Evolutionary conservation across 495 filamentous ascomycete genomes (phyloP), one percentile per base, ranked within the genome.

Genomic region (Hypoxylon rickii): DNA sequence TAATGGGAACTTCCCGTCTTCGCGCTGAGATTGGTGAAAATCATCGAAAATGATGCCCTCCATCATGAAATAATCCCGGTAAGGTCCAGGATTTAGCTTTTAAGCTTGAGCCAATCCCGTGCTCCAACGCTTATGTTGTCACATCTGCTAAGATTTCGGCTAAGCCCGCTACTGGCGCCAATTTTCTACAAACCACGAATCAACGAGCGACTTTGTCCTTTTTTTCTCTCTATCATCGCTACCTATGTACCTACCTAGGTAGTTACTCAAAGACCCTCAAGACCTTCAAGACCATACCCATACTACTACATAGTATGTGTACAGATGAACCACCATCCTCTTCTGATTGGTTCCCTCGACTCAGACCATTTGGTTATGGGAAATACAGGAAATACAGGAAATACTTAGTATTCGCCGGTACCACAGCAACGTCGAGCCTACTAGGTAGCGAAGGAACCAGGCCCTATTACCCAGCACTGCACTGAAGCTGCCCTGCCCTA

Each of bases 1-100:
- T 67, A 67, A 46, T 61, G 66, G 63, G 66, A 68, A 63, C 63
- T 59, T 66, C 63, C 66, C 64, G 63, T 55, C 57, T 44, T 45
- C 51, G 50, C 50, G 51, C 56, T 38, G 20, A 64, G 56, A 69
- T 69, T 69, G 66, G 66, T 38, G 64, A 42, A 42, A 41, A 33
- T 39, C 33, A 38, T 29, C 42, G 64, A 42, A 42, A 41, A 33
- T 39, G 31, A 38, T 29, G 26, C 45, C 50, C 55, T 64, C 61
- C 55, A 58, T 60, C 59, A 69, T 52, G 51, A 60, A 56, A 56
- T 57, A 49, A 58, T 54, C 54, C 59, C 53, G 53, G 59, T 11
- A 24, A n/a, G 20, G 38, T 29, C 66, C 56, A 51, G 58, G 60
- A 50, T 48, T 48, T 57, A 64, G 57, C 63, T 47, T 59, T 41